Percentiles rank a stretch among this genome's conserved stretches.
Conservation (phyloP, 2,329 filamentous ascomycete species). For the Monosporascus sp. region DNA sequence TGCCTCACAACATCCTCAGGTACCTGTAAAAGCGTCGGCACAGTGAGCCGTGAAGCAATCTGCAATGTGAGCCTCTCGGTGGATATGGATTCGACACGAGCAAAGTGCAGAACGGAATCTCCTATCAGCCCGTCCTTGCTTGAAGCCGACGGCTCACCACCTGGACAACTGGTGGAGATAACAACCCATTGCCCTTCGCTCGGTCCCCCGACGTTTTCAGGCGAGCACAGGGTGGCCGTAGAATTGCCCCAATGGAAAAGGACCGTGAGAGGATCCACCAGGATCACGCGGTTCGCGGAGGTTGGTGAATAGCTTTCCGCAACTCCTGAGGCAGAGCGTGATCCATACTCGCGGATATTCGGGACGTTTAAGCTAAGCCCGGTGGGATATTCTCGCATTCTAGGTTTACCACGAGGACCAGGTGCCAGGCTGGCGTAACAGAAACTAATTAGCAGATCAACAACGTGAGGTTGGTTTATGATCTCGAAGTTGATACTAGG, state of each 20-base stretch:
- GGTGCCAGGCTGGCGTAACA: constrained; percentile 58
- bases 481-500: constrained; percentile 84
- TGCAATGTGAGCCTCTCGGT: constrained; percentile 7
- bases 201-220: neutral
- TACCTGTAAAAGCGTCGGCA: constrained; percentile 1
- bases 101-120: constrained; percentile 16
- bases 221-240: constrained; percentile 3
- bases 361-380: constrained; percentile 29
- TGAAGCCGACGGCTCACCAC: neutral
- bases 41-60: constrained; percentile 13
- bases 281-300: neutral
- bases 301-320: neutral
- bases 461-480: constrained; percentile 69
- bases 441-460: constrained; percentile 79
- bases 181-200: constrained; percentile 21
- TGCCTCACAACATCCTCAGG: constrained; percentile 1
- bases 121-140: neutral
- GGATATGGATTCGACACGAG: constrained; percentile 9
- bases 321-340: neutral
- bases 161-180: constrained; percentile 7
- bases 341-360: constrained; percentile 8
- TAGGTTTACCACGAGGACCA: constrained; percentile 1
- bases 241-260: constrained; percentile 7
- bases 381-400: constrained; percentile 38
- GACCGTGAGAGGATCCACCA: constrained; percentile 16